phyloP scores from a whole-genome alignment of 164 flowering plant genomes.

The Liriodendron chinense region DNA sequence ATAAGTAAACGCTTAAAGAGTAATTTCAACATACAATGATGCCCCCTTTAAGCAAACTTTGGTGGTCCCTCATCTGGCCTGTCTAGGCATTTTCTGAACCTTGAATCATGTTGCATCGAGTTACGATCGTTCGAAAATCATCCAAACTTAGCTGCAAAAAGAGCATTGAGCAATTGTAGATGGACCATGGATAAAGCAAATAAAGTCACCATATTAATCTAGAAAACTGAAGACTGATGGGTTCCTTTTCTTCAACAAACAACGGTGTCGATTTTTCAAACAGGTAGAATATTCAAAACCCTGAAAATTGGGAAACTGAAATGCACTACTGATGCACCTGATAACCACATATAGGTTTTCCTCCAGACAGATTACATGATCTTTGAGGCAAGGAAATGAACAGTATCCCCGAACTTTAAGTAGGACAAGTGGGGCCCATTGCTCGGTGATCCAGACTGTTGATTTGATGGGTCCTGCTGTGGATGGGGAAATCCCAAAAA shows the following conservation, averaged over 20 bases:
- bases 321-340: background rate
- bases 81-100: constrained; percentile 20
- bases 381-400: too few relatives aligned
- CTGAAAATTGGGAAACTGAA: background rate
- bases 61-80: background rate
- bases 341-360: background rate
- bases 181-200: background rate
- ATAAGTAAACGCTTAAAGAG: background rate
- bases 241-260: background rate
- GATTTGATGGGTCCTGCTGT: too few relatives aligned
- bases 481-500: too few relatives aligned
- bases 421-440: too few relatives aligned
- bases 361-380: too few relatives aligned
- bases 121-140: constrained; percentile 58
- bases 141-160: constrained; percentile 61
- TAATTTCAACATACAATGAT: background rate
- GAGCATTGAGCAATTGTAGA: background rate
- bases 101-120: constrained; percentile 65
- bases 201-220: background rate
- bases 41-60: background rate
- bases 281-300: too few relatives aligned
- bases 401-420: too few relatives aligned
- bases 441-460: too few relatives aligned
- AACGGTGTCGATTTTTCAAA: too few relatives aligned
- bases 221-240: background rate